Conservation (phyloP, 805 yeast species). For the Candida hungchunana region DNA sequence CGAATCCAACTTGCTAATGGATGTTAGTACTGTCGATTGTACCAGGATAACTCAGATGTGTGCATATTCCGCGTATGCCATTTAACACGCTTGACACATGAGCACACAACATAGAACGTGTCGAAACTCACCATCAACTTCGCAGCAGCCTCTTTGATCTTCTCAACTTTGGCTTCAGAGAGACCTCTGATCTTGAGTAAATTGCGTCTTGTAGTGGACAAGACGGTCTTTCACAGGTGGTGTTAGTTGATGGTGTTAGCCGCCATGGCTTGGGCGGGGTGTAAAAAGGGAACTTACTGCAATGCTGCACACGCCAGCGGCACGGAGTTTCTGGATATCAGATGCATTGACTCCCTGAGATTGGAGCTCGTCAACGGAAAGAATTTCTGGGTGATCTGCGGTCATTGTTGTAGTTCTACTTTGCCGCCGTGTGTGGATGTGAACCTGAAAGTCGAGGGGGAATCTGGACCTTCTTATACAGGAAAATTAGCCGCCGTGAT, state of each 20-base stretch:
- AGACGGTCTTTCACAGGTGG: slow-evolving; percentile 35
- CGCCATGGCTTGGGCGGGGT: slow-evolving; percentile 13
- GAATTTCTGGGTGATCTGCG: slow-evolving; percentile 18
- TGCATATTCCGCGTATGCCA: too few species aligned
- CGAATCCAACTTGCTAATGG: slow-evolving; percentile 60
- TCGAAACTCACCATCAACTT: slow-evolving; percentile 42
- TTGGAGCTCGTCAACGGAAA: slow-evolving; percentile 48
- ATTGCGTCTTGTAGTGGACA: slow-evolving; percentile 61
- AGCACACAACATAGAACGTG: too few species aligned
- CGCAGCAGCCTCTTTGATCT: slow-evolving; percentile 68
- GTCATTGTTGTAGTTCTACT: slow-evolving; percentile 10
- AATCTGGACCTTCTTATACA: too few species aligned
- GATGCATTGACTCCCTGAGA: slow-evolving; percentile 66
- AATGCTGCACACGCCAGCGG: slow-evolving; percentile 65
- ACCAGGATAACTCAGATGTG: too few species aligned
- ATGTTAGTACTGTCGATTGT: too few species aligned
- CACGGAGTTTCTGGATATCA: slow-evolving; percentile 65
- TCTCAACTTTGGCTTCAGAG: slow-evolving; percentile 74
- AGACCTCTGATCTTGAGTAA: slow-evolving; percentile 64
- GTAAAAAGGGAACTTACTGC: slow-evolving; percentile 39
- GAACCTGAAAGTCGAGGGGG: too few species aligned
- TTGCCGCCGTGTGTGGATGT: background rate
- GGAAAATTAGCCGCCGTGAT: too few species aligned
- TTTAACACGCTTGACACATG: too few species aligned
- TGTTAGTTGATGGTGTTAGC: background rate